These are phyloP conservation scores for Starmerella roubikii DNA, from an alignment of 805 yeast species.

Conservation along the genomic window DNA sequence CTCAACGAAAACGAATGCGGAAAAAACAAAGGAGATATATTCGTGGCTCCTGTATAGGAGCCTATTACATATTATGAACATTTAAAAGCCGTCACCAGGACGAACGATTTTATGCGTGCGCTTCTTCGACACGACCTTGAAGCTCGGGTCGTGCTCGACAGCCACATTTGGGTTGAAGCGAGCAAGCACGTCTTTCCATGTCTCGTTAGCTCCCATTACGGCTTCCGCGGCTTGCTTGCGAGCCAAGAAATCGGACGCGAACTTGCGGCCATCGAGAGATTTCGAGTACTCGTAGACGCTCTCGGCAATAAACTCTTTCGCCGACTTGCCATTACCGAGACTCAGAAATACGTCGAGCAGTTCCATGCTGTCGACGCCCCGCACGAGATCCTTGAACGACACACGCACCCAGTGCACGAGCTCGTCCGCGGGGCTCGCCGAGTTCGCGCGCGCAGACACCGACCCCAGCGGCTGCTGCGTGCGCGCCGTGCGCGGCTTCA, in stretches of 20 bases:
- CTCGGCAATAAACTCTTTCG: slow-evolving; percentile 78
- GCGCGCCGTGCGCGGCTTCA: neutral
- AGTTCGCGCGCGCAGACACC: slow-evolving; percentile 13
- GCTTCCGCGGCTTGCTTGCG: slow-evolving; percentile 61
- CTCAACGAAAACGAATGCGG: no score
- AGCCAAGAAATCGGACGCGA: slow-evolving; percentile 78
- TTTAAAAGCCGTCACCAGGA: slow-evolving; percentile 9
- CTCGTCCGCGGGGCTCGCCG: slow-evolving; percentile 25
- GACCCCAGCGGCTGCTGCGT: slow-evolving; percentile 3
- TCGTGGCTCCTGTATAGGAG: no score
- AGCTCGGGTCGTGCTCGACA: slow-evolving; percentile 30
- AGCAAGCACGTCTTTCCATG: slow-evolving; percentile 63
- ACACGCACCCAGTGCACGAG: slow-evolving; percentile 31
- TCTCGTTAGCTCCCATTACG: slow-evolving; percentile 32
- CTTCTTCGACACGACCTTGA: slow-evolving; percentile 54
- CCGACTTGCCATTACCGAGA: slow-evolving; percentile 61
- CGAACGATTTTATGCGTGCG: slow-evolving; percentile 16
- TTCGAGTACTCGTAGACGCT: slow-evolving; percentile 62
- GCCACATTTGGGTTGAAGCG: slow-evolving; percentile 23
- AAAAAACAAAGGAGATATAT: no score
- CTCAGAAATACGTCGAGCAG: slow-evolving; percentile 67
- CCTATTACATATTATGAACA: neutral
- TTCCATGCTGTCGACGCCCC: slow-evolving; percentile 65
- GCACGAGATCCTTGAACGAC: slow-evolving; percentile 40
- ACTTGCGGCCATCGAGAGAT: slow-evolving; percentile 87